Evolutionary conservation across 2,329 filamentous ascomycete genomes (phyloP), one percentile per base, ranked within the genome.

Genomic region (Aspergillus pseudoterreus): DNA sequence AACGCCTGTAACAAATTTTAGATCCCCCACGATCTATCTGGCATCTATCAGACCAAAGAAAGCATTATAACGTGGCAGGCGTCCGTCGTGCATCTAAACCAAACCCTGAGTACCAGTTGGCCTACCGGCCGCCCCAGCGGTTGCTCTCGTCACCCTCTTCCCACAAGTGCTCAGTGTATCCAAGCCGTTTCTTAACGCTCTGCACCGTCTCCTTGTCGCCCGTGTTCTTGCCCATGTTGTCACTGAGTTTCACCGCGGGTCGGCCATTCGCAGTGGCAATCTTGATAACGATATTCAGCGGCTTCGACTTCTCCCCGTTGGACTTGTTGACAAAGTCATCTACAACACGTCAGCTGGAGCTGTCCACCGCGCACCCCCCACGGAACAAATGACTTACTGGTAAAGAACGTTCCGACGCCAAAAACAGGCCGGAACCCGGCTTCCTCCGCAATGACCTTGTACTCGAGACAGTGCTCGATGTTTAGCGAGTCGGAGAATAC

Each of bases 241-340:
- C 87, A 57, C 85, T 96, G 60, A 99, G 89, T 78, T 99, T 99
- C 66, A 99, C 84, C 2, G 94, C 92, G 0, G 87, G 83, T 43
- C 85, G 82, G 5, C 92, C 92, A 12, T 78, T 83, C 0, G 91
- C 94, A 9, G 89, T 91, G 56, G 89, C 90, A 54, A 99, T 81
- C 75, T 99, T 99, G 75, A 99, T 96, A 60, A 99, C 94, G 63
- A 99, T 99, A 65, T 99, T 99, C 49, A 99, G 76, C 0, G 94
- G 94, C 14, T 85, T 83, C 0, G 92, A 96, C 73, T 96, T 97
- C 60, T 84, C 84, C 36, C 86, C 85, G 1, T 85, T 88, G 33
- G 79, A 83, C 54, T 81, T 75, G 58, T 87, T 83, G n/a, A 75
- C 76, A 68, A 94, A 99, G 71, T 99, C 94, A 65, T 99, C 83